Percentiles rank a stretch among this genome's conserved stretches.
phyloP scores from a whole-genome alignment of 2,329 filamentous ascomycete genomes.

The Ascocoryne sarcoides region DNA sequence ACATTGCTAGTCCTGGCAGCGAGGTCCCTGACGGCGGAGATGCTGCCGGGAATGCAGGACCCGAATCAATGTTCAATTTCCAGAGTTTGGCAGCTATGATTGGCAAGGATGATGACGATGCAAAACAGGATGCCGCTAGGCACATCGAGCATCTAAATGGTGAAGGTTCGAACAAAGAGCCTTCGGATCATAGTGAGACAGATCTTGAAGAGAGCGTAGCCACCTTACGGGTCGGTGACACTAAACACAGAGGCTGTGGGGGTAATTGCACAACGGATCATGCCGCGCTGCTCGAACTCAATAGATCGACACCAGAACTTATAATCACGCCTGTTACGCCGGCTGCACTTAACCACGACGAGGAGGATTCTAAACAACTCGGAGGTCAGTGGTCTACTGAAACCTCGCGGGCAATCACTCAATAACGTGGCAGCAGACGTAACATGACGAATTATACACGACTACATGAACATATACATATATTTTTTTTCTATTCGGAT shows the following conservation, averaged over 20 bases:
- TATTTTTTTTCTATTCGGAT: too few relatives aligned
- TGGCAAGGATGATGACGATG: constrained; percentile 46
- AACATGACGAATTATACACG: too few relatives aligned
- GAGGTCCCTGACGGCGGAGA: constrained; percentile 41
- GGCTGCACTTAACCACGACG: background rate
- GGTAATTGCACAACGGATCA: background rate
- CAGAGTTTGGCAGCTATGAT: constrained; percentile 79
- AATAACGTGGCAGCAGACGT: too few relatives aligned
- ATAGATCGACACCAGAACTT: constrained; percentile 1
- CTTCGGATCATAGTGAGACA: background rate
- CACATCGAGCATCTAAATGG: background rate
- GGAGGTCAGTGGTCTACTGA: background rate
- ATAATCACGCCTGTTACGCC: constrained; percentile 3
- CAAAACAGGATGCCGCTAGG: background rate
- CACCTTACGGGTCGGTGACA: background rate
- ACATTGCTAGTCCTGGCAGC: constrained; percentile 31
- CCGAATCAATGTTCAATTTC: constrained; percentile 87
- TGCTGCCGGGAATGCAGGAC: constrained; percentile 39
- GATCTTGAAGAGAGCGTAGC: background rate
- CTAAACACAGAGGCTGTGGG: background rate
- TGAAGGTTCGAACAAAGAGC: background rate
- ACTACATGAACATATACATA: too few relatives aligned
- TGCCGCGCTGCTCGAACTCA: background rate
- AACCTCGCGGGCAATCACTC: background rate
- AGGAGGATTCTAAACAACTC: constrained; percentile 1